A percentile compares a stretch with the other conserved stretches of the same genome.
phyloP scores from a whole-genome alignment of 148 eudicot genomes.

The Rhododendron simsii region DNA sequence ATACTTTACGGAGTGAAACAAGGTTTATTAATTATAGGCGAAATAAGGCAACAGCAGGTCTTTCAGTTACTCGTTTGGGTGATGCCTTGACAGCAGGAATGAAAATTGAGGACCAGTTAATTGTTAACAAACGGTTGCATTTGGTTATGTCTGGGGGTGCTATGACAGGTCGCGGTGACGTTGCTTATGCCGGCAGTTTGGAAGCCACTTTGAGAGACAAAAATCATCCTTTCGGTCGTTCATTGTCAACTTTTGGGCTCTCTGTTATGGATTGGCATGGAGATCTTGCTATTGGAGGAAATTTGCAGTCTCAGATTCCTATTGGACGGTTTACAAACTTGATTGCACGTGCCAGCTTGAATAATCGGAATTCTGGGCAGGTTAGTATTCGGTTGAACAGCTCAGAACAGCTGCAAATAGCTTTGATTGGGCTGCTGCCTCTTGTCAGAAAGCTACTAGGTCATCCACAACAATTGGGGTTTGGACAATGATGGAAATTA shows the following conservation, averaged over 20 bases:
- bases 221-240: conserved; percentile 83
- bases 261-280: conserved; percentile 98
- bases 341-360: conserved; percentile 72
- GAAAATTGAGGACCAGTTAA: conserved; percentile 77
- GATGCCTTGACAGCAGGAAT: conserved; percentile 69
- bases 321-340: conserved; percentile 69
- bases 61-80: conserved; percentile 74
- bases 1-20: conserved; percentile 80
- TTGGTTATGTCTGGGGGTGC: conserved; percentile 83
- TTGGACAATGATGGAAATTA: conserved; percentile 33
- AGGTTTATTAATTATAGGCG: conserved; percentile 58
- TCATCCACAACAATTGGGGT: conserved; percentile 44
- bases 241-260: conserved; percentile 64
- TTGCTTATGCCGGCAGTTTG: conserved; percentile 89
- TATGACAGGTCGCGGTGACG: conserved; percentile 70
- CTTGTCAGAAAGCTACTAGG: conserved; percentile 51
- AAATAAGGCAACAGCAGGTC: conserved; percentile 76
- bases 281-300: conserved; percentile 83
- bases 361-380: conserved; percentile 76
- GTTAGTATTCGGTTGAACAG: conserved; percentile 77
- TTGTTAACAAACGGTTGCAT: conserved; percentile 47
- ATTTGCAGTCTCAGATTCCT: conserved; percentile 80
- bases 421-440: conserved; percentile 67
- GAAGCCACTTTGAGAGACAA: conserved; percentile 89
- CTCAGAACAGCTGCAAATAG: conserved; percentile 85